Evolutionary conservation across 345 rosid genomes (phyloP), one percentile per base, ranked within the genome.

Genomic region (Eucalyptus erythrocorys): DNA sequence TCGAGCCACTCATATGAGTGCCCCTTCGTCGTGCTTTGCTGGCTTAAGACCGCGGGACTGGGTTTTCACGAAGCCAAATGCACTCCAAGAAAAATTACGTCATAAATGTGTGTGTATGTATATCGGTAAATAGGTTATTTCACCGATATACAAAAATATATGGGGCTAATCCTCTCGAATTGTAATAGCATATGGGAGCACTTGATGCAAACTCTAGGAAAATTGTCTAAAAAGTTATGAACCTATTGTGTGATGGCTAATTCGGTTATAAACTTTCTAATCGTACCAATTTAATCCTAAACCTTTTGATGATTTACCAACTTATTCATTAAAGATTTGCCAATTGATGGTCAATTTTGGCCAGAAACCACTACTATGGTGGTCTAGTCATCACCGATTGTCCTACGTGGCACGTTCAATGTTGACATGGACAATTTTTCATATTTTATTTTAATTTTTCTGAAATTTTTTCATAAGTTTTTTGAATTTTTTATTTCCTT

Each of bases 241-340:
- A 24, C 13, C 0, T 55, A 55, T 24, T 55, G 1, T 55, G 13
- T 0, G 6, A 1, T 55, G 59, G 5, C 2, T 22, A 1, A 53
- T 53, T 53, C 0, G 2, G 11, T 55, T 24, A 9, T 22, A 22
- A 21, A 55, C 13, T 55, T 55, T 55, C 3, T 8, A 55, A 10
- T 55, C 9, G 12, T 55, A 10, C 0, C 2, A 55, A 55, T 9
- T 55, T 10, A 55, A 22, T 55, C 3, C 6, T 55, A 50, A 50
- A 50, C 3, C 1, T 50, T 16, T 50, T 50, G 21, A 50, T 16
- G 1, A 16, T 50, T 50, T 50, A 22, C 0, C 1, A 24, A 55
- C 4, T n/a, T 55, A 55, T 22, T 24, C 0, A 8, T 55, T 55
- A 24, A 55, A 55, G 61, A 55, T 55, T 55, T 55, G 13, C 61